phyloP scores from a whole-genome alignment of 140 eudicot species.

The Oenanthe javanica region DNA sequence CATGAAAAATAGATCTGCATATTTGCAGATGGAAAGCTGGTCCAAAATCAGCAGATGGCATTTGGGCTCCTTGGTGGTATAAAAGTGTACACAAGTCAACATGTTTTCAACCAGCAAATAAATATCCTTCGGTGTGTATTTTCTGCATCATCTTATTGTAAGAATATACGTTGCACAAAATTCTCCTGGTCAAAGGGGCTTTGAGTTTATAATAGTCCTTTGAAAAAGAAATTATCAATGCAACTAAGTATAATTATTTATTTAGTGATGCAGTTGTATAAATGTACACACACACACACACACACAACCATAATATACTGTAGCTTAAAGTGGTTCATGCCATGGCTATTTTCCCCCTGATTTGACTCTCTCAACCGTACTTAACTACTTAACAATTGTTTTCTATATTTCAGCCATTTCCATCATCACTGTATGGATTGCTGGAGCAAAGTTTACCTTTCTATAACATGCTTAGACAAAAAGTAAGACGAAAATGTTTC shows the following conservation, averaged over 20 bases:
- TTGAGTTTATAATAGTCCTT: not conserved
- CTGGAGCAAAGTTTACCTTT: conserved; percentile 95
- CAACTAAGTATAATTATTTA: not conserved
- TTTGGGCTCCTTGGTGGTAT: conserved; percentile 99
- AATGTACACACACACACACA: not conserved
- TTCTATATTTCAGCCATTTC: conserved; percentile 51
- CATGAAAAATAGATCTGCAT: conserved; percentile 1
- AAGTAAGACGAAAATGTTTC: conserved; percentile 26
- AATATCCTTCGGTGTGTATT: conserved; percentile 61
- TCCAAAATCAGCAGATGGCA: conserved; percentile 73
- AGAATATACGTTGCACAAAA: not conserved
- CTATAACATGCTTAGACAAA: conserved; percentile 62
- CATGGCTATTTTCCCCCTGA: not conserved
- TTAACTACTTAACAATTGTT: not conserved
- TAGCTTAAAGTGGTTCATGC: not conserved
- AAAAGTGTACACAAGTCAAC: conserved; percentile 67
- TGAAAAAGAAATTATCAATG: not conserved
- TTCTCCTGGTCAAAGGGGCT: conserved; percentile 4
- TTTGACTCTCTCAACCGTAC: not conserved
- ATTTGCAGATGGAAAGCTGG: conserved; percentile 94
- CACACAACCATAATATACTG: not conserved
- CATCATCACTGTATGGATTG: conserved; percentile 52
- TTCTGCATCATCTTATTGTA: not conserved
- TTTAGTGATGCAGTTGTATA: not conserved
- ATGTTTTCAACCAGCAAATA: conserved; percentile 43